Conservation (phyloP, 208 protist species). For the Acanthamoeba rhysodes region DNA sequence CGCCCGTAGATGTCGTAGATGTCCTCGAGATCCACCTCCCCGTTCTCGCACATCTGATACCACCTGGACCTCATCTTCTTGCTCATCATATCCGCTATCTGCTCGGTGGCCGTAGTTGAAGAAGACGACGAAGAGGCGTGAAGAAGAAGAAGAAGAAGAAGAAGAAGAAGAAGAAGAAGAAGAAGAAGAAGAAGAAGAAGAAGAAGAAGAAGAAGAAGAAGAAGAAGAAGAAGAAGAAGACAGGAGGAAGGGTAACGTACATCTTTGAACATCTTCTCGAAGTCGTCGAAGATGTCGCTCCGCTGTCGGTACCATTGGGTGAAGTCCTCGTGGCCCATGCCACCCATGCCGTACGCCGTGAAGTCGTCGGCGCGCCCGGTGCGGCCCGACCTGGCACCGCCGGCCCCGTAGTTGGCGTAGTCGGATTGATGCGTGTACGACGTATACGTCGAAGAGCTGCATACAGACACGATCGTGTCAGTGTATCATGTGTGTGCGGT, state of each 20-base stretch:
- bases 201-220: background rate
- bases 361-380: background rate
- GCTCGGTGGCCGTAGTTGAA: background rate
- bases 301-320: slow-evolving; percentile 22
- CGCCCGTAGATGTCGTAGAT: slow-evolving; percentile 19
- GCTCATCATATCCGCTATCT: slow-evolving; percentile 20
- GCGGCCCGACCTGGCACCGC: background rate
- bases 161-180: background rate
- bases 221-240: background rate
- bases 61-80: background rate
- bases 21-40: slow-evolving; percentile 42
- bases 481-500: background rate
- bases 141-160: slow-evolving; percentile 27
- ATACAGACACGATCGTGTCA: background rate
- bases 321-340: slow-evolving; percentile 17
- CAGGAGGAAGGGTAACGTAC: background rate
- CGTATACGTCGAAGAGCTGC: background rate
- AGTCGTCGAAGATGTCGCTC: slow-evolving; percentile 43
- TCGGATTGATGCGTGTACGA: slow-evolving; percentile 37
- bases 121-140: background rate
- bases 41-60: slow-evolving; percentile 14
- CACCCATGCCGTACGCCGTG: background rate
- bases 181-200: background rate
- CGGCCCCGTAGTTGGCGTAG: background rate
- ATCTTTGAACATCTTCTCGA: background rate